A percentile compares a stretch with the other conserved stretches of the same genome.
Evolutionary conservation across 2,329 filamentous ascomycete species (phyloP).

Genomic region (Cercospora sp.): DNA sequence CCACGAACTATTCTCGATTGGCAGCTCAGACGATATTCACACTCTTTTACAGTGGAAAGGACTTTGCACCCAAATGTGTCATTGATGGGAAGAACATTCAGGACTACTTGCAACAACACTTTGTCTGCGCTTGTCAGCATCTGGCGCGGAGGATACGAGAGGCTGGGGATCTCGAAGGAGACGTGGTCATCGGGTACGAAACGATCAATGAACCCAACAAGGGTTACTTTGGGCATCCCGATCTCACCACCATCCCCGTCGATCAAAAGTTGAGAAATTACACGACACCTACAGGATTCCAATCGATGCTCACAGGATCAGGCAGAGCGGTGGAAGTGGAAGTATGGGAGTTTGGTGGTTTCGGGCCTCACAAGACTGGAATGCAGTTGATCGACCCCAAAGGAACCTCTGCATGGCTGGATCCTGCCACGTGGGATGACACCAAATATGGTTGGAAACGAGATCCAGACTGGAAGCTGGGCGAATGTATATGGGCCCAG

Average conservation of each 20-base stretch:
- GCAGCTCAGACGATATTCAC: constrained; percentile 91
- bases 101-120: constrained; percentile 88
- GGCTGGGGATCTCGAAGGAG: constrained; percentile 81
- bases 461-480: constrained; percentile 83
- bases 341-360: constrained; percentile 88
- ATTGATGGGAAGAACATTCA: constrained; percentile 95
- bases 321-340: constrained; percentile 87
- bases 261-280: constrained; percentile 92
- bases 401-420: constrained; percentile 79
- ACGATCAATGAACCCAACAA: constrained; percentile 93
- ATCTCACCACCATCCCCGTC: constrained; percentile 76
- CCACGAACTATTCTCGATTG: constrained; percentile 89
- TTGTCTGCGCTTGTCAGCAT: constrained; percentile 74
- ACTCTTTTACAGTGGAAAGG: constrained; percentile 83
- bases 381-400: constrained; percentile 81
- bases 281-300: constrained; percentile 90
- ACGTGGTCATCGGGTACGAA: constrained; percentile 92
- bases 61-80: constrained; percentile 94
- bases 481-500: constrained; percentile 95
- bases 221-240: constrained; percentile 79
- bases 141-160: constrained; percentile 83
- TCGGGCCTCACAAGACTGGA: constrained; percentile 90
- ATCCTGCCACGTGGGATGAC: constrained; percentile 76
- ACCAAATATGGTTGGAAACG: constrained; percentile 86
- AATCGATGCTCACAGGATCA: constrained; percentile 87